Base-by-base conservation (phyloP, 148 eudicot species). In the Cornus kousa region DNA sequence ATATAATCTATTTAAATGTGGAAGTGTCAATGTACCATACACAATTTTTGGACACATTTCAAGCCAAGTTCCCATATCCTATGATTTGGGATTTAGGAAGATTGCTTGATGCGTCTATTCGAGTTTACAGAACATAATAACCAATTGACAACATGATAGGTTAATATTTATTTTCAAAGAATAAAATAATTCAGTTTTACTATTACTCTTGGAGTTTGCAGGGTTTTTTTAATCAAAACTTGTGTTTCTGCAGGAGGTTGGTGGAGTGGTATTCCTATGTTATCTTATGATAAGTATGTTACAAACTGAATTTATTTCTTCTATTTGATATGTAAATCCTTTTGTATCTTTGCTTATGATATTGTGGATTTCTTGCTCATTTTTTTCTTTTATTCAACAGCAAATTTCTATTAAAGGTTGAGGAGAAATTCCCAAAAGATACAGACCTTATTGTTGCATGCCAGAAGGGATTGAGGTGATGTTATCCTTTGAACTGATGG, bases 261-360 rank as follows among this genome's bases (percentile, higher is more conserved):
- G 99, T 96, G 99, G 99, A 96, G 99, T 79, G 99, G 98, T 78
- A 95, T 89, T 80, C 97, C 99, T 80, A 85, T 94, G 73, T 82
- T 96, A 74, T 86, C 99, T 11, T 91, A 80, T 78, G 86, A 93
- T 84, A 84, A 80, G 99, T 96, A 88, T 55, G 28, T 28, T 28
- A 28, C 28, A 28, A 28, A 28, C 28, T 28, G 28, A 28, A 28
- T 28, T 28, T 28, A 28, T 28, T 28, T 28, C 28, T 28, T 28
- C 28, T 28, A 28, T 28, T 28, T 28, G 28, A 28, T 28, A 28
- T 0, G 28, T 39, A 4, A 62, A 28, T 28, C 28, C 28, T 28
- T 28, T 28, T 28, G 28, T 28, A 28, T 28, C 28, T 28, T 28
- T 28, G 28, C 28, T 28, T 28, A 28, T 28, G 28, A 20, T 81